phyloP scores from a whole-genome alignment of 73 alveolate genomes.

The Tetrahymena elliotti region DNA sequence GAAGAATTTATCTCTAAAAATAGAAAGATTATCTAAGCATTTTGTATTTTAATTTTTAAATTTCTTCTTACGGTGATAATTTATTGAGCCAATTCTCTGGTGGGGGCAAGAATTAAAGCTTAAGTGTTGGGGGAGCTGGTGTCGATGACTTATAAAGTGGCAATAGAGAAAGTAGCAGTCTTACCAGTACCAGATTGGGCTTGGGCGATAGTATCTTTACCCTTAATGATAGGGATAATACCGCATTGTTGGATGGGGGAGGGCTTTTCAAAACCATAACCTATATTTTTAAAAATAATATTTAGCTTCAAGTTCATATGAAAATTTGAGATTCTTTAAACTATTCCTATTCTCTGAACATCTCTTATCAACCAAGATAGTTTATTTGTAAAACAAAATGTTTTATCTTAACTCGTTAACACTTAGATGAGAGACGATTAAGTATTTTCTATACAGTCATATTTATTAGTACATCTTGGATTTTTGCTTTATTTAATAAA shows the following conservation, averaged over 20 bases:
- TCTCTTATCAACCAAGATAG: background rate
- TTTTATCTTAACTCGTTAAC: background rate
- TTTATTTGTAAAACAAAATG: background rate
- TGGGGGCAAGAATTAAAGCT: conserved; percentile 96
- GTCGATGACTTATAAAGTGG: conserved; percentile 77
- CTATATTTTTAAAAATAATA: background rate
- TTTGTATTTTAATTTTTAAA: background rate
- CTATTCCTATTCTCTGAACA: background rate
- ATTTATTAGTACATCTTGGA: background rate
- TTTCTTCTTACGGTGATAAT: conserved; percentile 20
- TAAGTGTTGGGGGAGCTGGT: conserved; percentile 70
- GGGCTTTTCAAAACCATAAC: conserved; percentile 93
- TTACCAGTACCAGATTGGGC: conserved; percentile 93
- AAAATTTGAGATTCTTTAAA: background rate
- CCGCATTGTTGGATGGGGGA: conserved; percentile 93
- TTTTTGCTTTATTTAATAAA: background rate
- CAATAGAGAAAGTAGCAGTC: conserved; percentile 90
- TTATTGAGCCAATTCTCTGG: conserved; percentile 96
- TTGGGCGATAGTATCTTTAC: conserved; percentile 91
- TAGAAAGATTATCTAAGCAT: background rate
- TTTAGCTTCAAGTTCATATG: background rate
- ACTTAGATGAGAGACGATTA: background rate
- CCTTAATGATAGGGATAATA: conserved; percentile 89
- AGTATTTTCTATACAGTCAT: background rate
- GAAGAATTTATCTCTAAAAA: background rate